Base-by-base conservation (phyloP, 768 basidiomycete genomes). In the Lyophyllum atratum region DNA sequence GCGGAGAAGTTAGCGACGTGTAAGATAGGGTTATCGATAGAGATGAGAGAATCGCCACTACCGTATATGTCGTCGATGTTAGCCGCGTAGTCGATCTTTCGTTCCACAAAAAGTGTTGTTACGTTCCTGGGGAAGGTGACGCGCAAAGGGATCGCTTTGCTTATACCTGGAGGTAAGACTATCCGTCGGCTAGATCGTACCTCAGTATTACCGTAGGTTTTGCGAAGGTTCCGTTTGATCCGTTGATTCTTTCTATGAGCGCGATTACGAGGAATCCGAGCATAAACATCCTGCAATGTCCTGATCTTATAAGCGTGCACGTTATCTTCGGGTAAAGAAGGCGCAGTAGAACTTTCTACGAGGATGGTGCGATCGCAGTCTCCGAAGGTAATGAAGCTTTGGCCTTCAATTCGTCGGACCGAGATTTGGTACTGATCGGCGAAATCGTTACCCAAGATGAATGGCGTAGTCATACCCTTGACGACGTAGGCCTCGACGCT, bases 361-460 rank as follows among this genome's bases (percentile, higher is more conserved):
- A n/a, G n/a, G n/a, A n/a, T n/a, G n/a, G n/a, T n/a, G n/a, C n/a
- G n/a, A n/a, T n/a, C n/a, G n/a, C n/a, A n/a, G n/a, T n/a, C n/a
- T 9, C 22, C 24, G 25, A 46, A 46, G 4, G 12, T 24, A 14
- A 46, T 11, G 7, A 6, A 24, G 9, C 11, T 22, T 17, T 46
- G 11, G 8, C 9, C 19, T 14, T 49, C 51, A 7, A 61, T 11
- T 31, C 68, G 19, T 2, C 68, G 43, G 1, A 74, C 40, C 0
- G 74, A 72, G 2, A 75, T 49, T 2, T 58, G 62, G 40, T 73
- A 75, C 45, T 73, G 70, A 59, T 74, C 72, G 2, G 69, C 28
- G 37, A 67, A 72, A 45, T 72, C 71, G 43, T 72, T 71, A 4
- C 72, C 72, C 8, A 74, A 49, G 42, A 74, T 69, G 24, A 74